These are phyloP conservation scores for Blepharisma stoltei DNA, from an alignment of 73 alveolate species.

Conservation along the genomic window DNA sequence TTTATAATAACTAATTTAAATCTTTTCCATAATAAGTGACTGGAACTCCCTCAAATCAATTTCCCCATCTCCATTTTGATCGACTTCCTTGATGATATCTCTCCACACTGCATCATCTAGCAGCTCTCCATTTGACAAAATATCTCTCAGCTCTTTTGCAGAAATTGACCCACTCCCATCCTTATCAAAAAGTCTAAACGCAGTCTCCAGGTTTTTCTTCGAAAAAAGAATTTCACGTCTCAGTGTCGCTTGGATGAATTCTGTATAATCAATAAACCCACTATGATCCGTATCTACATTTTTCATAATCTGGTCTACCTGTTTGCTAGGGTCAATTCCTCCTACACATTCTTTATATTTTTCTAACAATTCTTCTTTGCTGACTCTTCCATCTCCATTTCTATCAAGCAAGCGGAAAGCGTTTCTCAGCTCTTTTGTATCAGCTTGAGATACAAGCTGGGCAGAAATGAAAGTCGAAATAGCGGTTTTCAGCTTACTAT, in stretches of 20 bases:
- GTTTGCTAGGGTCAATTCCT: slow-evolving; percentile 36
- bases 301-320: slow-evolving; percentile 47
- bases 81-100: slow-evolving; percentile 70
- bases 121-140: slow-evolving; percentile 46
- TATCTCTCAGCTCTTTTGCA: slow-evolving; percentile 58
- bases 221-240: slow-evolving; percentile 48
- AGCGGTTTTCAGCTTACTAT: slow-evolving; percentile 9
- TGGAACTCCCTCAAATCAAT: slow-evolving; percentile 26
- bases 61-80: slow-evolving; percentile 62
- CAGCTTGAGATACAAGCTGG: slow-evolving; percentile 40
- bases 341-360: slow-evolving; percentile 30
- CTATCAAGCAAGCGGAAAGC: slow-evolving; percentile 38
- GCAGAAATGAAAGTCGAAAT: slow-evolving; percentile 41
- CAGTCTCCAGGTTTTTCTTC: slow-evolving; percentile 57
- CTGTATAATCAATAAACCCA: slow-evolving; percentile 78
- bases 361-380: slow-evolving; percentile 41
- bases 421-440: slow-evolving; percentile 33
- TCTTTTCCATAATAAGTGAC: neutral
- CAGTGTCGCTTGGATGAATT: slow-evolving; percentile 72
- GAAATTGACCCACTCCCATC: slow-evolving; percentile 73
- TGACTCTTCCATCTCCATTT: slow-evolving; percentile 46
- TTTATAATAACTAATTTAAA: too few species aligned
- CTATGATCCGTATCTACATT: slow-evolving; percentile 54
- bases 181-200: slow-evolving; percentile 65
- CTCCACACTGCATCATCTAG: slow-evolving; percentile 62